A percentile compares a stretch with the other conserved stretches of the same genome.
These are phyloP conservation scores for Trichomonas tenax DNA, from an alignment of 208 protist species.

Conservation along the genomic window DNA sequence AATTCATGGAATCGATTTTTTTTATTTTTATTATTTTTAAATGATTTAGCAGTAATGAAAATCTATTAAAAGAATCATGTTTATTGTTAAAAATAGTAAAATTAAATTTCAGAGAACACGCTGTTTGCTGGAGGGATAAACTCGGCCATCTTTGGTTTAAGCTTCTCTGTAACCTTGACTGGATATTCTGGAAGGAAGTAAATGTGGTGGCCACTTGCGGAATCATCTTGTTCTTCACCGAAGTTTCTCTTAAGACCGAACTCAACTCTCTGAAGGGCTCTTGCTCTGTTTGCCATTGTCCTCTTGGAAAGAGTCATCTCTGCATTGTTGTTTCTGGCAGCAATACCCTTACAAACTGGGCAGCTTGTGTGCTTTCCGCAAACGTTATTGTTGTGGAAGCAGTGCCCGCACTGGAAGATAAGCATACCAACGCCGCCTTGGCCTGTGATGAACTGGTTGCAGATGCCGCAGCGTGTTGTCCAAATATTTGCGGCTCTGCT, in stretches of 20 bases:
- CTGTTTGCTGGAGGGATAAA: background rate
- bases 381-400: background rate
- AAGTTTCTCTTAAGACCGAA: background rate
- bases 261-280: background rate
- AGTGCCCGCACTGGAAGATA: background rate
- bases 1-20: too few relatives aligned
- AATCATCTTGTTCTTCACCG: background rate
- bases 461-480: background rate
- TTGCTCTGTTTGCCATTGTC: background rate
- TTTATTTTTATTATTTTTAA: too few relatives aligned
- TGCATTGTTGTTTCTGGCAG: background rate
- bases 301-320: background rate
- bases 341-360: background rate
- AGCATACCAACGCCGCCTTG: background rate
- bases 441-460: background rate
- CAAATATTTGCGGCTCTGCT: background rate
- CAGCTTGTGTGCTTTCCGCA: background rate
- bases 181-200: slow-evolving; percentile 11
- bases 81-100: background rate
- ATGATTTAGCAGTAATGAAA: too few relatives aligned
- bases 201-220: background rate
- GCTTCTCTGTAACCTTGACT: background rate
- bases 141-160: background rate
- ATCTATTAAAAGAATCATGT: too few relatives aligned
- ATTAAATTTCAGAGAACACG: background rate